These are phyloP conservation scores for Pestalotiopsis fici DNA, from an alignment of 2,329 filamentous ascomycete species.

Conservation along the genomic window DNA sequence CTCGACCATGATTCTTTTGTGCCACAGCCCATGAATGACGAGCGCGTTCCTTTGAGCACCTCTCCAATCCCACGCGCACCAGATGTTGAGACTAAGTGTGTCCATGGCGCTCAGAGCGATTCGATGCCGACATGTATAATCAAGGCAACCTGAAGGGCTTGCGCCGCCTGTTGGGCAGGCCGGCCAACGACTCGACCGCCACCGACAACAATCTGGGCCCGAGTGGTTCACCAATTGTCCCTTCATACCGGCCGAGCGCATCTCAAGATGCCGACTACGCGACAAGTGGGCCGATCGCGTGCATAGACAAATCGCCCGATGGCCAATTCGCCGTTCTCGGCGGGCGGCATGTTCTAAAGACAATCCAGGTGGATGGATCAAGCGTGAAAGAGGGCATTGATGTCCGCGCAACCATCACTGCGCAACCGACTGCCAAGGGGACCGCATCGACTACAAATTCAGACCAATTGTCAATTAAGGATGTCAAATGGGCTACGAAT, in stretches of 20 bases:
- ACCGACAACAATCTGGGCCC: conserved; percentile 45
- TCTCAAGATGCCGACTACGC: conserved; percentile 58
- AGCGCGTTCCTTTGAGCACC: background rate
- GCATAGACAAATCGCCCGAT: conserved; percentile 60
- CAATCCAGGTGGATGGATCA: conserved; percentile 55
- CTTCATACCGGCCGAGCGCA: conserved; percentile 51
- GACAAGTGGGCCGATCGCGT: conserved; percentile 54
- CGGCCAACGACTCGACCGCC: conserved; percentile 45
- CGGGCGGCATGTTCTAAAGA: conserved; percentile 63
- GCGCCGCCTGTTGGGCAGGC: conserved; percentile 61
- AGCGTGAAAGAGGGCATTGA: conserved; percentile 58
- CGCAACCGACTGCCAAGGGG: conserved; percentile 45
- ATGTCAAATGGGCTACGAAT: conserved; percentile 56
- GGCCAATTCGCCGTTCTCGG: conserved; percentile 57
- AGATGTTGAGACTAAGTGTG: conserved; percentile 13
- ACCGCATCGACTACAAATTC: conserved; percentile 37
- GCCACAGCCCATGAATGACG: background rate
- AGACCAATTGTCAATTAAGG: conserved; percentile 65
- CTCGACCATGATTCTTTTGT: background rate
- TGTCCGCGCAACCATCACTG: conserved; percentile 55
- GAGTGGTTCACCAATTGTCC: conserved; percentile 44
- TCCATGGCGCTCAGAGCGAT: conserved; percentile 24
- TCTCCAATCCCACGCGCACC: background rate
- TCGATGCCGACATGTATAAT: conserved; percentile 46
- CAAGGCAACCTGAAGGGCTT: conserved; percentile 52